Conservation (phyloP, 1,139 yeast genomes). For the Geotrichum europaeum region DNA sequence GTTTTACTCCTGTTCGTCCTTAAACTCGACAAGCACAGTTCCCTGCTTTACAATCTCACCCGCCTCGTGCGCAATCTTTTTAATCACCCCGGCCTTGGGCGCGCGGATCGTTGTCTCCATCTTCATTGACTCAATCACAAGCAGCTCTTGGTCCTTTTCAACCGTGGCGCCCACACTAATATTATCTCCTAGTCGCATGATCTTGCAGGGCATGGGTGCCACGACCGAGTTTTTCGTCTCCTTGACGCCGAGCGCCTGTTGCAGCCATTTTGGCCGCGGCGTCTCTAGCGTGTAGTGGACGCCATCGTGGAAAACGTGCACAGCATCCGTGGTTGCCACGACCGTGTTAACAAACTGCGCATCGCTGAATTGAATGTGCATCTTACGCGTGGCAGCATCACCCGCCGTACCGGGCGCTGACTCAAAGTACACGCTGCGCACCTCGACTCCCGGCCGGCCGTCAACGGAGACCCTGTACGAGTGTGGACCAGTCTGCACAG, state of each 20-base stretch:
- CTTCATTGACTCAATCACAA: slow-evolving; percentile 26
- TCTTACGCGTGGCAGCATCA: slow-evolving; percentile 17
- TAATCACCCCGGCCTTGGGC: slow-evolving; percentile 26
- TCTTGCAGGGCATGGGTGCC: slow-evolving; percentile 37
- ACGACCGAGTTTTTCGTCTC: slow-evolving; percentile 30
- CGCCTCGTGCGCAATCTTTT: slow-evolving; percentile 29
- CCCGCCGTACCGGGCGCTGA: not conserved
- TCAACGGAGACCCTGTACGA: slow-evolving; percentile 15
- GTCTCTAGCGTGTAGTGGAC: slow-evolving; percentile 28
- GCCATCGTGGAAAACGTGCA: slow-evolving; percentile 33
- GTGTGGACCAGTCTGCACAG: slow-evolving; percentile 17
- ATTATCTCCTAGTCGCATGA: slow-evolving; percentile 26
- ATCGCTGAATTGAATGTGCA: slow-evolving; percentile 25
- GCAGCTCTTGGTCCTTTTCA: slow-evolving; percentile 21
- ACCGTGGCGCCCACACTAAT: slow-evolving; percentile 19
- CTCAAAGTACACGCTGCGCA: slow-evolving; percentile 4
- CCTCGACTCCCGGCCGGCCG: slow-evolving; percentile 11
- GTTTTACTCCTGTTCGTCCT: slow-evolving; percentile 22
- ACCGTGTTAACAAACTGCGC: slow-evolving; percentile 30
- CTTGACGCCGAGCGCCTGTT: slow-evolving; percentile 29
- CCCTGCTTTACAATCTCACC: slow-evolving; percentile 36
- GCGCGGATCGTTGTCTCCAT: slow-evolving; percentile 25
- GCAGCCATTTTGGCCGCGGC: slow-evolving; percentile 32
- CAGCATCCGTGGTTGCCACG: slow-evolving; percentile 23
- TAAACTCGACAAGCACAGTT: slow-evolving; percentile 32